Base-by-base conservation (phyloP, 345 rosid genomes). In the Camelina laxa region DNA sequence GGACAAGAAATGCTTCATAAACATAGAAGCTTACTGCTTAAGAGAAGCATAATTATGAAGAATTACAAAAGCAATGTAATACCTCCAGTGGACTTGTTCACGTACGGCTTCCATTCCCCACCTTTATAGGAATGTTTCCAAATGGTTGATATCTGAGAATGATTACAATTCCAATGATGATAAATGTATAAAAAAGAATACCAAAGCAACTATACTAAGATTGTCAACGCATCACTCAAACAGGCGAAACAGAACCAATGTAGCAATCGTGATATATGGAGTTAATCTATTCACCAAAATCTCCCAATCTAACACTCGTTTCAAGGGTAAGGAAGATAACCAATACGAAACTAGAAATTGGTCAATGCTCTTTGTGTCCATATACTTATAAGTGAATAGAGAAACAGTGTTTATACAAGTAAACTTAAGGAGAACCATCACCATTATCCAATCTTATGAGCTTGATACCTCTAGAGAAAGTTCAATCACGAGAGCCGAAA, bases 61-160 rank as follows among this genome's bases (percentile, higher is more conserved):
- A 57, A 41, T 2, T 53, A 61, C 44, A 39, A 42, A 47, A 51
- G 51, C 1, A 41, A 75, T 58, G 58, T 6, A 76, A 76, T 87
- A 92, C 99, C 97, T 88, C 82, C 89, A 21, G 81, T 70, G 60
- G 97, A 88, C 76, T 74, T 83, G 80, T 84, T 87, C 16, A 86
- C 76, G 55, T 93, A 96, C 0, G 97, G 97, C 56, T 64, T 87
- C 98, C 99, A 96, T 59, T 80, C 90, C 12, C 89, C 91, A 56
- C 88, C 81, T 83, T 84, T 91, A 80, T 87, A 84, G 11, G 90
- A 87, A 77, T 84, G 87, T 85, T 87, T 96, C 99, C 99, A 96
- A 72, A 96, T 85, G 13, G 89, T 91, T 41, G 86, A 85, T 65
- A 96, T 80, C 99, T 95, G 76, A 78, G 79, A 27, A 57, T 27